Percentiles rank a stretch among this genome's conserved stretches.
phyloP scores from a whole-genome alignment of 2,329 filamentous ascomycete genomes.

The Fusarium papillatum region DNA sequence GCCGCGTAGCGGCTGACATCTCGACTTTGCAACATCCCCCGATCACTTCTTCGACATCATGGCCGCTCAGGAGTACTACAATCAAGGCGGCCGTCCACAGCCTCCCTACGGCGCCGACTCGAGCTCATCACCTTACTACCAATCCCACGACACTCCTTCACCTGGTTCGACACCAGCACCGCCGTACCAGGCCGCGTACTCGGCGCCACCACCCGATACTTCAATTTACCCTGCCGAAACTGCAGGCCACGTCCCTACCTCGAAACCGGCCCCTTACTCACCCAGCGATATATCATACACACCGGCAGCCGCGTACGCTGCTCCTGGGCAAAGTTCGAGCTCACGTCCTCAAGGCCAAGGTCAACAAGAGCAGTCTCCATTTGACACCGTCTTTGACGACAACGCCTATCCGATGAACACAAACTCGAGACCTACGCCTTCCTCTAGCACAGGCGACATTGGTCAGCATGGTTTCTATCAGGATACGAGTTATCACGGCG shows the following conservation, averaged over 20 bases:
- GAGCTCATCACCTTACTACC: constrained; percentile 58
- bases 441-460: constrained; percentile 56
- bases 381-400: constrained; percentile 78
- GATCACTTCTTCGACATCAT: constrained; percentile 52
- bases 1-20: constrained; percentile 35
- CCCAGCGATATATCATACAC: constrained; percentile 38
- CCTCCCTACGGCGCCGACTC: constrained; percentile 51
- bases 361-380: constrained; percentile 64
- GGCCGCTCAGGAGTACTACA: constrained; percentile 77
- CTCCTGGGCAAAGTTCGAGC: constrained; percentile 41
- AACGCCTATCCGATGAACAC: constrained; percentile 70
- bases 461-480: constrained; percentile 56
- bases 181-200: constrained; percentile 49
- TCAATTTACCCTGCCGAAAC: constrained; percentile 38
- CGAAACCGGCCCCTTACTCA: constrained; percentile 39
- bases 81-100: constrained; percentile 56
- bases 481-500: constrained; percentile 70
- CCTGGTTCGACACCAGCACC: constrained; percentile 53
- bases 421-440: constrained; percentile 53
- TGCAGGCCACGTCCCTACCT: constrained; percentile 27
- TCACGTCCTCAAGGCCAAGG: constrained; percentile 38
- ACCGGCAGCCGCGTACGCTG: constrained; percentile 41
- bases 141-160: constrained; percentile 57
- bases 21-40: constrained; percentile 20
- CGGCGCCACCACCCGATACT: constrained; percentile 30